Percentiles rank a stretch among this genome's conserved stretches.
phyloP scores from a whole-genome alignment of 2,329 filamentous ascomycete genomes.

The Exophiala oligosperma region DNA sequence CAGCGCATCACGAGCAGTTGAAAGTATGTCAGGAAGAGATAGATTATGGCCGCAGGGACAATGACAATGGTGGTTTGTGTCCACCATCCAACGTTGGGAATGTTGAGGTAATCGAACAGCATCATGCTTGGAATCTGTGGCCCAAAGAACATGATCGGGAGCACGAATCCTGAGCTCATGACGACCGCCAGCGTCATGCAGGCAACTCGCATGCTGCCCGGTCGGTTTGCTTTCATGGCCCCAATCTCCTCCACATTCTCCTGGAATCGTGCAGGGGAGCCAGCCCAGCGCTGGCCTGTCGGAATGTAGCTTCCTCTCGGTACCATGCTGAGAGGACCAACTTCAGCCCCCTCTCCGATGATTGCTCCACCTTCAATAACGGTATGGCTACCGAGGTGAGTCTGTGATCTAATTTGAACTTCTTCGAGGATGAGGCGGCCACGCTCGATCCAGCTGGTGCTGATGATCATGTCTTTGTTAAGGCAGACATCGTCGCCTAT shows the following conservation, averaged over 20 bases:
- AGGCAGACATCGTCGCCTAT: neutral
- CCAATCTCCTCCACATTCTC: neutral
- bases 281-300: neutral
- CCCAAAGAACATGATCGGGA: neutral
- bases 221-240: constrained; percentile 1
- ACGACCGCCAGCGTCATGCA: neutral
- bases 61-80: neutral
- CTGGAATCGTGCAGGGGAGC: constrained; percentile 2
- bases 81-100: neutral
- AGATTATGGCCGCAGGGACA: neutral
- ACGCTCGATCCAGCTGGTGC: constrained; percentile 6
- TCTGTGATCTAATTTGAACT: neutral
- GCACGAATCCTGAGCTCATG: neutral
- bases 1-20: neutral
- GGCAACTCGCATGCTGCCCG: neutral
- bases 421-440: constrained; percentile 3
- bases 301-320: neutral
- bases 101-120: neutral
- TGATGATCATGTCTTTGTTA: neutral
- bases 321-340: constrained; percentile 5
- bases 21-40: neutral
- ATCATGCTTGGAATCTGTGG: constrained; percentile 1
- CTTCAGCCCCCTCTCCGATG: constrained; percentile 1
- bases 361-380: constrained; percentile 2
- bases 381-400: neutral